Percentiles rank a stretch among this genome's conserved stretches.
phyloP scores from a whole-genome alignment of 257 asterid species.

The Solanum chilense region DNA sequence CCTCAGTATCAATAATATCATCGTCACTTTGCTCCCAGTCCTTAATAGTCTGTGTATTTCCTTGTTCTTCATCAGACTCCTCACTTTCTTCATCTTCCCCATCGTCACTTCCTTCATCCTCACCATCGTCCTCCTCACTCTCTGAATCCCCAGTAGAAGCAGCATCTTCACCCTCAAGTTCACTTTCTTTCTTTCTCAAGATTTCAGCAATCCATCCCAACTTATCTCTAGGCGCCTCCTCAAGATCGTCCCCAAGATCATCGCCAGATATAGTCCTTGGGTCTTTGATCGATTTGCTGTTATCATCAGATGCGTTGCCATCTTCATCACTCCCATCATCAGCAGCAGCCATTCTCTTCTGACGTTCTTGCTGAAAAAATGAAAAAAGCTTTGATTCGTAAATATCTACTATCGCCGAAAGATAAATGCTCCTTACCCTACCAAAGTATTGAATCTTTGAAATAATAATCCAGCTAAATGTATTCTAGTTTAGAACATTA shows the following conservation, averaged over 20 bases:
- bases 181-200: conserved; percentile 17
- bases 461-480: neutral
- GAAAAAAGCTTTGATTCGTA: neutral
- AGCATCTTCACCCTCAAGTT: conserved; percentile 9
- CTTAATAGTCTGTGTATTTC: conserved; percentile 34
- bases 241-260: conserved; percentile 82
- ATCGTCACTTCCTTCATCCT: conserved; percentile 27
- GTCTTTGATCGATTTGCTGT: conserved; percentile 23
- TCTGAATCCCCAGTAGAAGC: conserved; percentile 4
- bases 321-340: conserved; percentile 67
- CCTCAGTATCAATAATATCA: conserved; percentile 35
- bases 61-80: conserved; percentile 23
- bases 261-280: conserved; percentile 68
- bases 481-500: neutral
- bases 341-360: conserved; percentile 66
- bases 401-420: neutral
- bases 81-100: conserved; percentile 35
- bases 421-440: neutral
- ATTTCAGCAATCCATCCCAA: conserved; percentile 54
- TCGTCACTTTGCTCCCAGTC: conserved; percentile 99
- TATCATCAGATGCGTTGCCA: conserved; percentile 38
- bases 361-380: conserved; percentile 70
- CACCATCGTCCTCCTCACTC: conserved; percentile 28
- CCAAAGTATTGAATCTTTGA: neutral
- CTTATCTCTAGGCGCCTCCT: conserved; percentile 30